Percentiles rank a stretch among this genome's conserved stretches.
phyloP scores from a whole-genome alignment of 2,329 filamentous ascomycete species.

The Tolypocladium ophioglossoides region DNA sequence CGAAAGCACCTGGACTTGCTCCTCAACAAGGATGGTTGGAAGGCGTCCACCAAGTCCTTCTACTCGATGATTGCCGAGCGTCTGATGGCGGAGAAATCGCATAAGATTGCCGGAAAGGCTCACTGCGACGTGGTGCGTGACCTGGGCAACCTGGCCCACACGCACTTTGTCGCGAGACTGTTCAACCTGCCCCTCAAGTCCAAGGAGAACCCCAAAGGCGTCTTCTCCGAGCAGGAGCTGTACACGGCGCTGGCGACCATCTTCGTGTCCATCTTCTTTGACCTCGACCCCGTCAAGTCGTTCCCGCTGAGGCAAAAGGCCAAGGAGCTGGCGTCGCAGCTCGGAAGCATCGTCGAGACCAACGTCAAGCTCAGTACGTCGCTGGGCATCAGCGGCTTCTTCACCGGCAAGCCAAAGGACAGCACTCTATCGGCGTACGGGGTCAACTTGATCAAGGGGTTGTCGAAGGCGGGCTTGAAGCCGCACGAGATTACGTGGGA shows the following conservation, averaged over 20 bases:
- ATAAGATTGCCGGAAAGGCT: slow-evolving; percentile 39
- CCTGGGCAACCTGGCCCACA: slow-evolving; percentile 56
- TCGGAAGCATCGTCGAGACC: slow-evolving; percentile 51
- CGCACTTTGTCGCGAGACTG: slow-evolving; percentile 50
- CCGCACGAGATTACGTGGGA: slow-evolving; percentile 59
- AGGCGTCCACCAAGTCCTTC: slow-evolving; percentile 52
- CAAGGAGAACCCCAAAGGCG: slow-evolving; percentile 44
- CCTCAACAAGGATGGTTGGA: slow-evolving; percentile 52
- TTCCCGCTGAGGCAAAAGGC: slow-evolving; percentile 53
- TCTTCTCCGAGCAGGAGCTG: slow-evolving; percentile 43
- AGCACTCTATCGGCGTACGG: slow-evolving; percentile 54
- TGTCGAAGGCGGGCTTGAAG: slow-evolving; percentile 53
- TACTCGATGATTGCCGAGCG: slow-evolving; percentile 51
- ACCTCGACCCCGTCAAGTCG: slow-evolving; percentile 54
- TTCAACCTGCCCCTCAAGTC: slow-evolving; percentile 62
- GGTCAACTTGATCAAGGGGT: slow-evolving; percentile 49
- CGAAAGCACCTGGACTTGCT: slow-evolving; percentile 43
- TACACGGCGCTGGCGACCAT: slow-evolving; percentile 55
- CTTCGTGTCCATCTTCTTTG: slow-evolving; percentile 55
- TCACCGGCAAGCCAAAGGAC: slow-evolving; percentile 39
- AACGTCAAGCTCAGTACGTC: slow-evolving; percentile 50
- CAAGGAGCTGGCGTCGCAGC: slow-evolving; percentile 42
- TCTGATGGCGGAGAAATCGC: slow-evolving; percentile 55
- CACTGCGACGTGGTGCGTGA: slow-evolving; percentile 65
- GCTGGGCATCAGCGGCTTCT: slow-evolving; percentile 29